Evolutionary conservation across 108 stramenopile genomes (phyloP).

Genomic region (Cyclotella baltica): DNA sequence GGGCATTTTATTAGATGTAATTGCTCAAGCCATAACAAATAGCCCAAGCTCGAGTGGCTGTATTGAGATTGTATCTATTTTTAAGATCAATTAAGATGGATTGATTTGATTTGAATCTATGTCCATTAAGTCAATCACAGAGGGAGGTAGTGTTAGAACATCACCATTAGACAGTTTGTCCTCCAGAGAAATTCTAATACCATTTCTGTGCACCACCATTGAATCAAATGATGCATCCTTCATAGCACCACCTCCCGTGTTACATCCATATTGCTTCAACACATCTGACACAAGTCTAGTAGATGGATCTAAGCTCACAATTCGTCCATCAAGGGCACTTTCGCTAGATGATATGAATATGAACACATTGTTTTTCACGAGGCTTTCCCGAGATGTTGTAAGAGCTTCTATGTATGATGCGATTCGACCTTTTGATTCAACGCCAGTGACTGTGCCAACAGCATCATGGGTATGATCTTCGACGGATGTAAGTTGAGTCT

Average conservation of each 20-base stretch:
- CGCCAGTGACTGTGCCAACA: not conserved
- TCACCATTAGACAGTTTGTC: slow-evolving; percentile 76
- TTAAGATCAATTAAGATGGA: not conserved
- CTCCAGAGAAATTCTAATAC: slow-evolving; percentile 38
- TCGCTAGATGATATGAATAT: slow-evolving; percentile 67
- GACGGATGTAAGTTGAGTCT: slow-evolving; percentile 11
- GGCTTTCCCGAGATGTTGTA: slow-evolving; percentile 42
- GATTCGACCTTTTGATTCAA: slow-evolving; percentile 36
- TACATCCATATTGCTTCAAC: slow-evolving; percentile 43
- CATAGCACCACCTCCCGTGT: not conserved
- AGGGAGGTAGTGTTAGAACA: slow-evolving; percentile 54
- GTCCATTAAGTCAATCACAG: not conserved
- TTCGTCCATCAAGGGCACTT: slow-evolving; percentile 45
- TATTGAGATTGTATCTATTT: not conserved
- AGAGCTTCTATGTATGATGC: slow-evolving; percentile 65
- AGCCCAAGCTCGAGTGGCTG: no score
- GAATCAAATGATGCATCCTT: not conserved
- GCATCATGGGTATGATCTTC: slow-evolving; percentile 11
- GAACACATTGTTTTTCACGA: slow-evolving; percentile 60
- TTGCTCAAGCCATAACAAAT: no score
- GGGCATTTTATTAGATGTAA: no score
- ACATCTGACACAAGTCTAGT: slow-evolving; percentile 53
- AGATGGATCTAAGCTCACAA: slow-evolving; percentile 55
- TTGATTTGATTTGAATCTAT: not conserved
- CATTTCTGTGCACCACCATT: slow-evolving; percentile 60